phyloP scores from a whole-genome alignment of 192 early-diverging fungal genomes.

The Diversispora epigaea region DNA sequence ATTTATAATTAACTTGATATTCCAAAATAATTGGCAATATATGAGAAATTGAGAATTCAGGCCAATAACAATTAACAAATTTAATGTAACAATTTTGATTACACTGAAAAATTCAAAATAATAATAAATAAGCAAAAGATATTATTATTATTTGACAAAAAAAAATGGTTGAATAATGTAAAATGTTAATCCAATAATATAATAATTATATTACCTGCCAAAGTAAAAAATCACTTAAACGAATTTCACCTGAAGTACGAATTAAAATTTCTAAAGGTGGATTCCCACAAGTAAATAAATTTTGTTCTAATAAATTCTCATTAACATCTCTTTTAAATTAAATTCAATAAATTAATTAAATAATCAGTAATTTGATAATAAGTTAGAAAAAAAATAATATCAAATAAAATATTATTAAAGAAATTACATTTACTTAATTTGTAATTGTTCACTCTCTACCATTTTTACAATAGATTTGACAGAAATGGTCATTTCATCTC shows the following conservation, averaged over 20 bases:
- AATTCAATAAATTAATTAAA: background rate
- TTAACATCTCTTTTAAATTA: constrained; percentile 57
- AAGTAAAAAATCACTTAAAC: constrained; percentile 93
- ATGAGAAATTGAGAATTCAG: constrained; percentile 89
- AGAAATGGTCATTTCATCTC: constrained; percentile 86
- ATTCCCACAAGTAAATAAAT: constrained; percentile 62
- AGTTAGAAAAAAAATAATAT: background rate
- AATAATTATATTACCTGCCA: constrained; percentile 65
- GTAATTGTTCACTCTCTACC: constrained; percentile 55
- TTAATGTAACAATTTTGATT: constrained; percentile 72
- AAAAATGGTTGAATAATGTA: background rate
- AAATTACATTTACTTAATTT: constrained; percentile 31
- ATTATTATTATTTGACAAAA: background rate
- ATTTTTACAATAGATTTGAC: constrained; percentile 56
- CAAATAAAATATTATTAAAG: constrained; percentile 9
- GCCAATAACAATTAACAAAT: constrained; percentile 92
- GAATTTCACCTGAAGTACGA: constrained; percentile 92
- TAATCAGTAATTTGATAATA: background rate
- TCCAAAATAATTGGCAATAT: constrained; percentile 78
- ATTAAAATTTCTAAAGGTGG: constrained; percentile 85
- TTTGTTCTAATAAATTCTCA: constrained; percentile 55
- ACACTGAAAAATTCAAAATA: background rate
- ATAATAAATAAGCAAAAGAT: background rate
- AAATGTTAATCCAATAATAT: background rate
- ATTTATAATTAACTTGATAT: constrained; percentile 61